Evolutionary conservation across 805 yeast genomes (phyloP).

Genomic region (Cyberlindnera meyerae): DNA sequence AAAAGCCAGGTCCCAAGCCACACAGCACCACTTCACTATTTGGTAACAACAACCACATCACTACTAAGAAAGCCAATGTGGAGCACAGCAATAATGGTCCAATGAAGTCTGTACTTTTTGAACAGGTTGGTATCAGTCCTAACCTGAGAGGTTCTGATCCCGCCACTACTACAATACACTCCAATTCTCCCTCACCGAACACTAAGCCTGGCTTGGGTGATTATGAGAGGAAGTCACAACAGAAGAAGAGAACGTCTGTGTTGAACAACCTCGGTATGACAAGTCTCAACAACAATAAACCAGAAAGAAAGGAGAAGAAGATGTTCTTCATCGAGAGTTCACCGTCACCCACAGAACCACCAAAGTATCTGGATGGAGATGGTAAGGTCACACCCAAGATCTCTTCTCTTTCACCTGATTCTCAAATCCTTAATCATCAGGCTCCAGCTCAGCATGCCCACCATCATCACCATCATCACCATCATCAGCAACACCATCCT

Average conservation of each 20-base stretch:
- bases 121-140: slow-evolving; percentile 25
- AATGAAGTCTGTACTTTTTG: slow-evolving; percentile 15
- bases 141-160: too few species aligned
- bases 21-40: slow-evolving; percentile 4
- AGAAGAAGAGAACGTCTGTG: slow-evolving; percentile 22
- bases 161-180: too few species aligned
- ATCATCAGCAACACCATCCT: neutral
- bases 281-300: slow-evolving; percentile 8
- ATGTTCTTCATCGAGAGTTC: slow-evolving; percentile 30
- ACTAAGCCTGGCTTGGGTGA: too few species aligned
- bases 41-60: too few species aligned
- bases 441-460: slow-evolving; percentile 6
- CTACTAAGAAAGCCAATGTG: too few species aligned
- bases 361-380: slow-evolving; percentile 5
- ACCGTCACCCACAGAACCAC: slow-evolving; percentile 27
- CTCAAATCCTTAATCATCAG: slow-evolving; percentile 2
- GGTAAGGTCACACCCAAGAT: neutral
- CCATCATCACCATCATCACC: slow-evolving; percentile 6
- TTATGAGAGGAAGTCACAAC: too few species aligned
- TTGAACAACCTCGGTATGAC: slow-evolving; percentile 27
- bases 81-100: neutral
- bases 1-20: slow-evolving; percentile 5
- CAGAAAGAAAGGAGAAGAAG: slow-evolving; percentile 19
- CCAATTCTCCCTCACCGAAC: too few species aligned
- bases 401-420: slow-evolving; percentile 4